These are phyloP conservation scores for Angophora floribunda DNA, from an alignment of 345 rosid genomes.

Conservation along the genomic window DNA sequence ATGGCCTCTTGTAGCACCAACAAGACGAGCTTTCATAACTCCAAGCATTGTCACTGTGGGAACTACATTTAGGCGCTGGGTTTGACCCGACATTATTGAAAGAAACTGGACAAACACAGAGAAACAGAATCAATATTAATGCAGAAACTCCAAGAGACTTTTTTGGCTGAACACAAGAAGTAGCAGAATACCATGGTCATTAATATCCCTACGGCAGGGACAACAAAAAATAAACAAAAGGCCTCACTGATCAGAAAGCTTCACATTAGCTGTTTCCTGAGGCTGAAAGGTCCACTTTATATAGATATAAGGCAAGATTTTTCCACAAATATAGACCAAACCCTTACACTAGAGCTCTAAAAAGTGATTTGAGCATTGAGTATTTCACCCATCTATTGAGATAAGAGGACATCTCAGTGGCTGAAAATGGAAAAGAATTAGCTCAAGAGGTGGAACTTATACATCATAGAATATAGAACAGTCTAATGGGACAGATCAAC, in stretches of 20 bases:
- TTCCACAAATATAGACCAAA: background rate
- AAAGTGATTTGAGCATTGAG: background rate
- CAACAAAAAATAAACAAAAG: background rate
- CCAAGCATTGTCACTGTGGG: slow-evolving; percentile 16
- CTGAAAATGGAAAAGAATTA: background rate
- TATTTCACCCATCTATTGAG: background rate
- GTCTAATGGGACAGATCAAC: background rate
- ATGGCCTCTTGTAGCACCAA: slow-evolving; percentile 13
- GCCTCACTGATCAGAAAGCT: background rate
- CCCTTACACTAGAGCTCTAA: background rate
- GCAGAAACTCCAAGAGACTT: background rate
- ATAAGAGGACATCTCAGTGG: background rate
- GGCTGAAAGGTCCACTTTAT: background rate
- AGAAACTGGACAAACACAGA: background rate
- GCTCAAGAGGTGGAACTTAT: background rate
- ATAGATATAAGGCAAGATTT: background rate
- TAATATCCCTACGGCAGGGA: background rate
- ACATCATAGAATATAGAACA: background rate
- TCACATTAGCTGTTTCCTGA: background rate
- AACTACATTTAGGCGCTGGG: slow-evolving; percentile 8
- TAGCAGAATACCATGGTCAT: background rate
- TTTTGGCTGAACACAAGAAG: background rate
- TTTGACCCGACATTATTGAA: slow-evolving; percentile 6
- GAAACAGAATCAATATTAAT: background rate
- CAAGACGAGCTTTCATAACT: slow-evolving; percentile 10